Evolutionary conservation across 805 yeast species (phyloP), one percentile per base, ranked within the genome.

Genomic region (Ogataea methylovora): DNA sequence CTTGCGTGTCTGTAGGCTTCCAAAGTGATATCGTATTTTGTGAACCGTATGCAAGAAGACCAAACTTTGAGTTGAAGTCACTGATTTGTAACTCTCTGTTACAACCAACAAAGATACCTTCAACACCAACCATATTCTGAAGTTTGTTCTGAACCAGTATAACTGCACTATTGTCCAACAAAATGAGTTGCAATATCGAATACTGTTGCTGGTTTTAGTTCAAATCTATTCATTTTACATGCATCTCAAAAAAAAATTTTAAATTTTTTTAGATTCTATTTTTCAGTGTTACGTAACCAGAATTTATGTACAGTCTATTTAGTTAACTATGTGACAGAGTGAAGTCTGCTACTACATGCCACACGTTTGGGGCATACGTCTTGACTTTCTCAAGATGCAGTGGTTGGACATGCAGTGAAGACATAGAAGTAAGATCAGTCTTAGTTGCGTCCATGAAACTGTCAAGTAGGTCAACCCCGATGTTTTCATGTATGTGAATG

Each of bases 301-400:
- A n/a, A n/a, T n/a, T n/a, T n/a, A n/a, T n/a, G n/a, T n/a, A n/a
- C n/a, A n/a, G n/a, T n/a, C n/a, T n/a, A n/a, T n/a, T n/a, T n/a
- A n/a, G n/a, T 13, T 24, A 37, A 13, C 19, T 35, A 26, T 18
- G 10, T 6, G 22, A 19, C 5, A 34, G 12, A 5, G 23, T 20
- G 17, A 47, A 35, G 23, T 47, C 52, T 8, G 41, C 51, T 12
- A 47, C 52, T 16, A 83, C 60, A 45, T 85, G 95, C 79, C 84
- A 79, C 2, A 86, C 76, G 32, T 81, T 90, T 0, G 95, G 95
- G 0, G 95, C 94, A 65, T 78, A 85, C 0, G 90, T 82, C 58
- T 85, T 86, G 36, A 86, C 83, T 43, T 63, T 71, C 41, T 82
- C 85, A 8, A 79, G 39, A 39, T 73, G 77, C 1, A 46, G 8